Evolutionary conservation across 148 eudicot species (phyloP).

Genomic region (Rhododendron henanense): DNA sequence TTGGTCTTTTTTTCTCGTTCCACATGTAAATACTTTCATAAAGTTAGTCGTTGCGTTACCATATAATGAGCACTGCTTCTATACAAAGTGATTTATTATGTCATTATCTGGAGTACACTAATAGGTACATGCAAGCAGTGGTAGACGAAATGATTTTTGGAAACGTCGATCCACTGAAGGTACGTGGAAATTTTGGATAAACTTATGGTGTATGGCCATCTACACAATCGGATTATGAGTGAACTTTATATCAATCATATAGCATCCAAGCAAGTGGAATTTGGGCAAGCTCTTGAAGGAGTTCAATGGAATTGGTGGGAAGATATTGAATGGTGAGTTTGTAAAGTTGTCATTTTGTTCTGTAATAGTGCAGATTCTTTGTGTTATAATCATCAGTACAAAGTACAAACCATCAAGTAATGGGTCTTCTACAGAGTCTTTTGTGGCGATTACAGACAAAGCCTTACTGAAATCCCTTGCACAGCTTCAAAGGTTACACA

Average conservation of each 20-base stretch:
- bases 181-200: conserved; percentile 20
- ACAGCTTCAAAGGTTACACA: conserved; percentile 38
- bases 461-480: conserved; percentile 50
- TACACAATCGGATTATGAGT: neutral
- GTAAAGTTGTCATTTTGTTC: conserved; percentile 10
- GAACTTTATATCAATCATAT: conserved; percentile 11
- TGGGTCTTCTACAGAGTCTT: conserved; percentile 50
- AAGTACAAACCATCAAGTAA: conserved; percentile 5
- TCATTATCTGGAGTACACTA: neutral
- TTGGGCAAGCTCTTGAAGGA: conserved; percentile 64
- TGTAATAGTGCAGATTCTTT: neutral
- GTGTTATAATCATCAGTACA: neutral
- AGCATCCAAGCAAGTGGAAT: conserved; percentile 86
- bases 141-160: conserved; percentile 67
- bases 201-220: neutral
- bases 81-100: neutral
- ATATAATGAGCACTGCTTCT: neutral
- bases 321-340: conserved; percentile 59
- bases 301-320: conserved; percentile 49
- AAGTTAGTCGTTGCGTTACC: neutral
- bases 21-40: neutral
- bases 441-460: conserved; percentile 56
- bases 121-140: conserved; percentile 98
- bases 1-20: too few relatives aligned
- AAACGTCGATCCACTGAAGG: conserved; percentile 68